Conservation (phyloP, 2,329 filamentous ascomycete species). For the Verticillium nonalfalfae region DNA sequence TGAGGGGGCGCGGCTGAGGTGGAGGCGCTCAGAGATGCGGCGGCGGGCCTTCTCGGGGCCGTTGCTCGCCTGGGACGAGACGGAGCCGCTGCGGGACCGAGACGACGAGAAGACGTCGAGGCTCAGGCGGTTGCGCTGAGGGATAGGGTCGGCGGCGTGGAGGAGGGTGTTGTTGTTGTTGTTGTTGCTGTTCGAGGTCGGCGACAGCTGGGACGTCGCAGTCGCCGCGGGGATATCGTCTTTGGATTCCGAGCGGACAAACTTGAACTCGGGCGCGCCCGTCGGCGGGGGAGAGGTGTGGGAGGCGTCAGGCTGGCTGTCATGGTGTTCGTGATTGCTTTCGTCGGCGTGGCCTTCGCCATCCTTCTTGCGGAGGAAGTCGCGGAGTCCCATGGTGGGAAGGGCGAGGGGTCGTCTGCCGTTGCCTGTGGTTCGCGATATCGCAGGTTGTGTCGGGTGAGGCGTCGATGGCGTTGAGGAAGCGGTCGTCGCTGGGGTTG, state of each 20-base stretch:
- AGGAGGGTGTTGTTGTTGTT: constrained; percentile 14
- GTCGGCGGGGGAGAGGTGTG: constrained; percentile 22
- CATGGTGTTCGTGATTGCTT: constrained; percentile 31
- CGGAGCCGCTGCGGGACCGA: constrained; percentile 43
- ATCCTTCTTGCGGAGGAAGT: constrained; percentile 49
- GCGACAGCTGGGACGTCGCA: background rate
- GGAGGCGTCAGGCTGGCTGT: constrained; percentile 38
- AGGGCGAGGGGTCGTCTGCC: background rate
- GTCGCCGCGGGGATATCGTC: constrained; percentile 10
- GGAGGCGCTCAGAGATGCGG: constrained; percentile 64
- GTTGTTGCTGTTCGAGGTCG: background rate
- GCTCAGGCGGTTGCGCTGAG: constrained; percentile 30
- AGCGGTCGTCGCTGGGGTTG: background rate
- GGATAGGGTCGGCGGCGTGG: constrained; percentile 16
- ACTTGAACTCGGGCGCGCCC: constrained; percentile 61
- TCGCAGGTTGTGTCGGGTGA: background rate
- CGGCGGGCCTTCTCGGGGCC: constrained; percentile 24
- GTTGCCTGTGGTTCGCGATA: background rate
- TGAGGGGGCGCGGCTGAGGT: constrained; percentile 51
- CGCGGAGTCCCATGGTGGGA: constrained; percentile 41
- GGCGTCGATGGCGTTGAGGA: background rate
- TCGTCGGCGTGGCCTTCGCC: constrained; percentile 27
- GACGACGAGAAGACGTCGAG: constrained; percentile 36
- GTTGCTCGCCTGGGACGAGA: constrained; percentile 32
- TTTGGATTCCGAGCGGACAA: constrained; percentile 81